Evolutionary conservation across 1,284 basidiomycete genomes (phyloP).

Genomic region (Leccinum solheimii): DNA sequence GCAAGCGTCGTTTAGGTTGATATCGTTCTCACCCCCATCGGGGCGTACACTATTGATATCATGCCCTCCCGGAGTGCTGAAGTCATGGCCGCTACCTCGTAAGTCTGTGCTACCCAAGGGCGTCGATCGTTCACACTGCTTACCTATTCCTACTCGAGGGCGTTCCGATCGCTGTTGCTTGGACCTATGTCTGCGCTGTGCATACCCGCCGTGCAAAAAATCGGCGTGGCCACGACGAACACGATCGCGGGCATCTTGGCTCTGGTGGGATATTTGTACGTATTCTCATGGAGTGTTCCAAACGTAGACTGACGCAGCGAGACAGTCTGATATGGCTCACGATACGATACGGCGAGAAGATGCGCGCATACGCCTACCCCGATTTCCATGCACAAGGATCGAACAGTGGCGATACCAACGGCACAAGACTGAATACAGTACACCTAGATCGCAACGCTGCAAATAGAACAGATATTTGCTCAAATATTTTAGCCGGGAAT

Average conservation of each 20-base stretch:
- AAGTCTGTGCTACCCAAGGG: constrained; percentile 1
- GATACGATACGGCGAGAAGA: constrained; percentile 45
- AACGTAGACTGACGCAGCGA: neutral
- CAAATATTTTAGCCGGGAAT: too few relatives aligned
- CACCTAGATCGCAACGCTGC: neutral
- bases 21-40: constrained; percentile 49
- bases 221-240: constrained; percentile 40
- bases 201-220: constrained; percentile 45
- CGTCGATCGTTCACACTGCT: neutral
- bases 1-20: constrained; percentile 36
- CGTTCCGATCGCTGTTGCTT: constrained; percentile 43
- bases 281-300: neutral
- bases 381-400: constrained; percentile 13
- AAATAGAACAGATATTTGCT: neutral
- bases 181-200: constrained; percentile 21
- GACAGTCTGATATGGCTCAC: constrained; percentile 31
- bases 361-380: constrained; percentile 46
- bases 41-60: constrained; percentile 61
- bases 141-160: constrained; percentile 33
- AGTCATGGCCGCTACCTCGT: constrained; percentile 47
- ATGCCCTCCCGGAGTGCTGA: constrained; percentile 55
- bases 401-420: neutral
- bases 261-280: constrained; percentile 48
- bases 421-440: neutral
- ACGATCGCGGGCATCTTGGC: constrained; percentile 44